Base-by-base conservation (phyloP, 1,139 yeast genomes). In the Debaryomyces sp. region DNA sequence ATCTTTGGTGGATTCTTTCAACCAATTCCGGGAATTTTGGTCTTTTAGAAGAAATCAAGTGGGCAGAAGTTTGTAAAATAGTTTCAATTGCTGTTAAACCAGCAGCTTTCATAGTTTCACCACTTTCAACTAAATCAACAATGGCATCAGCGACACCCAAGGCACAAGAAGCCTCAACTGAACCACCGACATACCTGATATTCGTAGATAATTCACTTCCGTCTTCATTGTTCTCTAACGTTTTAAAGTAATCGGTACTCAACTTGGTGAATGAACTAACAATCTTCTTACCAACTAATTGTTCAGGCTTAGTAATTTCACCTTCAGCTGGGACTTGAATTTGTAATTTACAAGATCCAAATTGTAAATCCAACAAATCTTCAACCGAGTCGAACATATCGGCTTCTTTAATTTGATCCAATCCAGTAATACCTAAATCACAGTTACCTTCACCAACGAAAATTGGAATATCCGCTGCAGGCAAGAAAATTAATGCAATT, bases 81-180 rank as follows among this genome's bases (percentile, higher is more conserved):
- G 98, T 94, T 56, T 85, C 95, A 58, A 94, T 91, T 44, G 96
- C 91, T 57, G 80, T 84, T 59, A 94, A 81, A 2, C 99, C 99
- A 13, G 99, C 98, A 37, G 99, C 99, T 63, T 89, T 87, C 99
- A 94, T 94, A 52, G 99, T 94, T 75, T 94, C 99, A 47, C 99
- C 99, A 61, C 92, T 84, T 73, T 94, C 99, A 33, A 94, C 99
- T 56, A 94, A 81, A 75, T 94, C 99, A 40, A 94, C 98, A 68
- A 94, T 94, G 37, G 96, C 99, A 68, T 94, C 99, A 36, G 96
- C 99, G 41, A 94, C 96, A 33, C 99, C 99, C 45, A 94, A 80
- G 1, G 99, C 99, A 69, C 97, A 92, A 2, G 98, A 95, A 18
- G 99, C 99, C 71, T 94, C 99, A 46, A 94, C 99, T 8, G 97